Conservation (phyloP, 495 filamentous ascomycete species). For the Neurospora hispaniola region DNA sequence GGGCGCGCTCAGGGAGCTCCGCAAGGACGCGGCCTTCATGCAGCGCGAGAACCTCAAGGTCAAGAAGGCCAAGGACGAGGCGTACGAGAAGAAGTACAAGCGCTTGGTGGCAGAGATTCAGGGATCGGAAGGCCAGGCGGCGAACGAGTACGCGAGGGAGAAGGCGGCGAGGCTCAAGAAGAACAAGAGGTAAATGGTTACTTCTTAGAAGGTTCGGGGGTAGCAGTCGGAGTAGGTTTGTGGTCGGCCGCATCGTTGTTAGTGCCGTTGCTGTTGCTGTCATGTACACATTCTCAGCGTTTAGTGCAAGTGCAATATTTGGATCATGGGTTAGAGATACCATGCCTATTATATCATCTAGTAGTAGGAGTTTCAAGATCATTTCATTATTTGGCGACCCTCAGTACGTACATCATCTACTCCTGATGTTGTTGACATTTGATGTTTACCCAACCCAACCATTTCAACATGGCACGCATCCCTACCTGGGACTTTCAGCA, state of each 20-base stretch:
- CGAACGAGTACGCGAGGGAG: conserved; percentile 81
- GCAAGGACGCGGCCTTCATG: conserved; percentile 89
- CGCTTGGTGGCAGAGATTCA: conserved; percentile 88
- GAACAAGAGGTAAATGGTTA: conserved; percentile 2
- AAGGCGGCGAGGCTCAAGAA: conserved; percentile 59
- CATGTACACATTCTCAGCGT: neutral
- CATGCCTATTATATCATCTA: neutral
- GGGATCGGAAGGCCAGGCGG: conserved; percentile 77
- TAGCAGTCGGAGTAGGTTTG: neutral
- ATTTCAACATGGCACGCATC: neutral
- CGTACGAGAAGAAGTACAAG: conserved; percentile 92
- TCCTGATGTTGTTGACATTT: neutral
- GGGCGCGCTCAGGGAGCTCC: conserved; percentile 84
- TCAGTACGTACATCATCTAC: neutral
- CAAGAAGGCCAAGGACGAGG: conserved; percentile 83
- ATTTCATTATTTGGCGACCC: neutral
- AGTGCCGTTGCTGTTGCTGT: conserved; percentile 6
- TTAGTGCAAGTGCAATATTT: neutral
- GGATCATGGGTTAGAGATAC: neutral
- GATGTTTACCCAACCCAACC: neutral
- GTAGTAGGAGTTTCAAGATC: neutral
- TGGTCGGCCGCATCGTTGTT: neutral
- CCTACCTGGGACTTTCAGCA: neutral
- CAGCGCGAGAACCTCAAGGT: conserved; percentile 76
- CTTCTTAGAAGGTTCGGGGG: neutral